Conservation (phyloP, 192 early-diverging fungal genomes). For the Spinellus fusiger region DNA sequence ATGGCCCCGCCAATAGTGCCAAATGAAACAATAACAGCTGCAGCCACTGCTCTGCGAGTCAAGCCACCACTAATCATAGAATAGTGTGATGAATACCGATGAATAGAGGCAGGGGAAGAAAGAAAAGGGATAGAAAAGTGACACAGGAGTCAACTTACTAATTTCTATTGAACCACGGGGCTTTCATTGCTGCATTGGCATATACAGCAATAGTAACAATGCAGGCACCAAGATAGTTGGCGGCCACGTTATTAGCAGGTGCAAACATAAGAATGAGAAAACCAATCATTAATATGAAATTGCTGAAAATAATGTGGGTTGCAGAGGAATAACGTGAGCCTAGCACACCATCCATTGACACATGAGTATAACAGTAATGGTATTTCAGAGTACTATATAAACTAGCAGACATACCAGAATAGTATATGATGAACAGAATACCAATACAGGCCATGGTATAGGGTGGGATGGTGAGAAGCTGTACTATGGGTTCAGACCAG, state of each 20-base stretch:
- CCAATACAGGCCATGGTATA: conserved; percentile 15
- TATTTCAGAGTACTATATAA: too few relatives aligned
- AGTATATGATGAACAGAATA: not conserved
- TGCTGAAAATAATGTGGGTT: conserved; percentile 6
- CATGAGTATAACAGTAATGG: too few relatives aligned
- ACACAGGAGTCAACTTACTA: conserved; percentile 1
- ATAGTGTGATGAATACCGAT: too few relatives aligned
- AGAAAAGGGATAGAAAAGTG: too few relatives aligned
- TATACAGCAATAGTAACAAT: conserved; percentile 5
- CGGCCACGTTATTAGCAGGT: not conserved
- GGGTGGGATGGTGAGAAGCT: conserved; percentile 35
- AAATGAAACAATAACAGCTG: conserved; percentile 18
- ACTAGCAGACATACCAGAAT: conserved; percentile 2
- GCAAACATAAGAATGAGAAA: conserved; percentile 10
- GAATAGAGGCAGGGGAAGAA: too few relatives aligned
- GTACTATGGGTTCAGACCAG: not conserved
- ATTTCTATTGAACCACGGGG: conserved; percentile 8
- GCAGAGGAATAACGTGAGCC: conserved; percentile 2
- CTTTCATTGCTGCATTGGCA: conserved; percentile 6
- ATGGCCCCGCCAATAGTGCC: conserved; percentile 24
- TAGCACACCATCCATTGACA: not conserved
- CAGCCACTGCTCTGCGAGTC: conserved; percentile 11
- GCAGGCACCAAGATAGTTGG: not conserved
- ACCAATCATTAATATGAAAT: not conserved
- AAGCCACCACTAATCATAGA: conserved; percentile 2